A percentile compares a stretch with the other conserved stretches of the same genome.
Evolutionary conservation across 306 rosid genomes (phyloP).

Genomic region (Castanea crenata): DNA sequence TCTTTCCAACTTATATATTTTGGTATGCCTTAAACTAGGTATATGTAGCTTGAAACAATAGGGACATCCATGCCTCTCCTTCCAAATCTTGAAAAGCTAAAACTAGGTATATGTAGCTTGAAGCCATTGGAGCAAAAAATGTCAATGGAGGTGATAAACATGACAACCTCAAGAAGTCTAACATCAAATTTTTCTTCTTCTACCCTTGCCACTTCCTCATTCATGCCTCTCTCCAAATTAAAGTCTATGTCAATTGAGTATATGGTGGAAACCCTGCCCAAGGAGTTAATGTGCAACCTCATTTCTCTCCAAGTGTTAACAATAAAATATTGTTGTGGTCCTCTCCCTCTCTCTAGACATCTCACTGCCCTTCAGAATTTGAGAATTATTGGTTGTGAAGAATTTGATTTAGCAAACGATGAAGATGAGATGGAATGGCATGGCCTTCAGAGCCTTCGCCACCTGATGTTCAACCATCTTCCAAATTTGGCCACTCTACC

Average conservation of each 20-base stretch:
- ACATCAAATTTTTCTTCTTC: background rate
- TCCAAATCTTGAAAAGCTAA: too few species aligned
- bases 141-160: too few species aligned
- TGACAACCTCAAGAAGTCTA: background rate
- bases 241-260: background rate
- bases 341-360: too few species aligned
- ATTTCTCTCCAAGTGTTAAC: too few species aligned
- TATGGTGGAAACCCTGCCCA: background rate
- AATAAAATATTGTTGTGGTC: too few species aligned
- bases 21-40: background rate
- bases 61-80: conserved; percentile 8
- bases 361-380: background rate
- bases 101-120: background rate
- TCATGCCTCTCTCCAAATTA: background rate
- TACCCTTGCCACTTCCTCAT: too few species aligned
- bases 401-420: background rate
- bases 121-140: conserved; percentile 1
- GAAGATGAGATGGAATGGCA: background rate
- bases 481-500: conserved; percentile 7
- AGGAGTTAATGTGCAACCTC: background rate
- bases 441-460: background rate
- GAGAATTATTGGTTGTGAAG: fast-evolving
- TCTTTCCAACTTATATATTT: conserved; percentile 1
- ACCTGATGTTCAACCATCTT: fast-evolving
- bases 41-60: too few species aligned